Evolutionary conservation across 352 stramenopile species (phyloP).

Genomic region (Phytophthora cactorum): DNA sequence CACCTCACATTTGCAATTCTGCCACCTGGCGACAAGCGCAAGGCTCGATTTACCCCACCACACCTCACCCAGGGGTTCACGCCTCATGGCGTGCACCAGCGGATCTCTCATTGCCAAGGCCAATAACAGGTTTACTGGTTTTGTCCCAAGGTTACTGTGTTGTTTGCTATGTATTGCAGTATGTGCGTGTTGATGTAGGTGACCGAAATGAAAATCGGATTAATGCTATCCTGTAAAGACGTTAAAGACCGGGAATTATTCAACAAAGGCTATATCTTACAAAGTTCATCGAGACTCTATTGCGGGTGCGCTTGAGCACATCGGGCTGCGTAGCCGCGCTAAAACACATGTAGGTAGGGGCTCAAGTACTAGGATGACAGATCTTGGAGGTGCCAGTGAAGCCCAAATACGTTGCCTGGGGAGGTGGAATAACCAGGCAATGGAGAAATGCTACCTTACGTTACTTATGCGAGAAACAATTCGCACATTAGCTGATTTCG

Average conservation of each 20-base stretch:
- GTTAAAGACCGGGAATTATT: not conserved
- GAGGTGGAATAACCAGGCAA: not conserved
- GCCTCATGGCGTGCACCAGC: not conserved
- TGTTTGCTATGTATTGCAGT: not conserved
- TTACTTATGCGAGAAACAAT: not conserved
- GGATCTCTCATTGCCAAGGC: not conserved
- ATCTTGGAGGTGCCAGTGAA: not conserved
- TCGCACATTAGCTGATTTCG: not conserved
- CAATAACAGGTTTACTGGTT: not conserved
- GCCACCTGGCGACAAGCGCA: no score
- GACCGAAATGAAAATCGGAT: not conserved
- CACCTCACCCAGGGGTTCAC: not conserved
- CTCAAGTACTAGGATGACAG: not conserved
- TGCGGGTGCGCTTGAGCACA: not conserved
- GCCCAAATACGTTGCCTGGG: not conserved
- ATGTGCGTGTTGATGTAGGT: not conserved
- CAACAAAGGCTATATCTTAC: not conserved
- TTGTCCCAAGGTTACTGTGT: not conserved
- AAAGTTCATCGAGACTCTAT: not conserved
- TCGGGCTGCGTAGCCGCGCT: not conserved
- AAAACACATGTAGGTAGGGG: not conserved
- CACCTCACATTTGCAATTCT: no score
- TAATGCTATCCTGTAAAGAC: not conserved
- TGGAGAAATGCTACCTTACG: not conserved
- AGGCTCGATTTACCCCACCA: no score